Conservation (phyloP, 2,329 filamentous ascomycete species). For the Fusarium transvaalense region DNA sequence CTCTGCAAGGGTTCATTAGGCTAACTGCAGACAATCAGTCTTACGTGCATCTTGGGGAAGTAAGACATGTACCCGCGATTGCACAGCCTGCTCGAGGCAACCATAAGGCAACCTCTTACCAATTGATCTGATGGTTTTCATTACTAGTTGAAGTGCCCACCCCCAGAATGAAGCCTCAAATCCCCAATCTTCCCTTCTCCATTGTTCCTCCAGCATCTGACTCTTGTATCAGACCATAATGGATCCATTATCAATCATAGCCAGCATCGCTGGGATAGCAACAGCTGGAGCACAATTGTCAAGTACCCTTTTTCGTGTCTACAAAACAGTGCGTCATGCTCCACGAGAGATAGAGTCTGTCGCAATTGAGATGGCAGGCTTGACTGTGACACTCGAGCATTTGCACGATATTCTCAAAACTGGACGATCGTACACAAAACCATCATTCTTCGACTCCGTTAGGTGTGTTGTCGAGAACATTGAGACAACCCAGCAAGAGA, state of each 20-base stretch:
- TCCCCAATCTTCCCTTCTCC: neutral
- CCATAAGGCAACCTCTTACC: conserved; percentile 10
- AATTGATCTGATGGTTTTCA: neutral
- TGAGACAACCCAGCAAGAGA: conserved; percentile 9
- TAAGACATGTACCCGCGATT: neutral
- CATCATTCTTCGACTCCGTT: conserved; percentile 1
- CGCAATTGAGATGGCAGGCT: conserved; percentile 25
- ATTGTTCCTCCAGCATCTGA: neutral
- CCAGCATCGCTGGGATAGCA: conserved; percentile 32
- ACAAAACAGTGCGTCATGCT: conserved; percentile 16
- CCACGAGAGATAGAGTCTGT: conserved; percentile 9
- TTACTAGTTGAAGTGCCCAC: neutral
- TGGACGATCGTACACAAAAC: conserved; percentile 1
- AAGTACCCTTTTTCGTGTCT: conserved; percentile 16
- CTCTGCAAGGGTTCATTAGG: neutral
- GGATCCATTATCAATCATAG: conserved; percentile 33
- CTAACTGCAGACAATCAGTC: neutral
- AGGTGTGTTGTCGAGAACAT: conserved; percentile 18
- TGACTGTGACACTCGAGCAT: conserved; percentile 14
- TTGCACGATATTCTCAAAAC: conserved; percentile 16
- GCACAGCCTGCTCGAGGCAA: conserved; percentile 24
- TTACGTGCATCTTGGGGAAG: conserved; percentile 4
- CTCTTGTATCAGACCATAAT: neutral
- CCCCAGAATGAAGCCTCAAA: neutral
- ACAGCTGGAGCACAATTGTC: conserved; percentile 31